These are phyloP conservation scores for Penicillium ucsense DNA, from an alignment of 495 filamentous ascomycete genomes.

Conservation along the genomic window DNA sequence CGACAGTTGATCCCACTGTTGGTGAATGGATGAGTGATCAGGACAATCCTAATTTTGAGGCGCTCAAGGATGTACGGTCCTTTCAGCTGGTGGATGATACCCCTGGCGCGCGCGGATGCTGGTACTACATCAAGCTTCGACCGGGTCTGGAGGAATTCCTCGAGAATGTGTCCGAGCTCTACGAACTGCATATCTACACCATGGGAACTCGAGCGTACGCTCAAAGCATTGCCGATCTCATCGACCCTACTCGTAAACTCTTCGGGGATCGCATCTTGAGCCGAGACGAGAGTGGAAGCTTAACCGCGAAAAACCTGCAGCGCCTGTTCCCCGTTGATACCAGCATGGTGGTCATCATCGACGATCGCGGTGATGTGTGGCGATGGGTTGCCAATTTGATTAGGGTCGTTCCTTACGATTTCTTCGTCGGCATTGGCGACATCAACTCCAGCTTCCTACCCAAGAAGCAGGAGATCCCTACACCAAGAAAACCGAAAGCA, in stretches of 20 bases:
- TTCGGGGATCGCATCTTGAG: constrained; percentile 94
- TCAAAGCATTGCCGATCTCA: constrained; percentile 78
- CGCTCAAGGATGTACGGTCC: constrained; percentile 72
- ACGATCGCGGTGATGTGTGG: constrained; percentile 98
- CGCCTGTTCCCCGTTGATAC: constrained; percentile 93
- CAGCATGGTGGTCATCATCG: constrained; percentile 98
- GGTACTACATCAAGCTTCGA: constrained; percentile 99
- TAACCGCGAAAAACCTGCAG: constrained; percentile 81
- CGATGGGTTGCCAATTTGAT: constrained; percentile 87
- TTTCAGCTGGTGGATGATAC: constrained; percentile 87
- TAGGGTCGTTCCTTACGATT: constrained; percentile 91
- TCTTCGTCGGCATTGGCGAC: constrained; percentile 95
- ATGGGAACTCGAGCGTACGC: constrained; percentile 98
- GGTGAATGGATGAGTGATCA: constrained; percentile 89
- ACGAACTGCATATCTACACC: constrained; percentile 96
- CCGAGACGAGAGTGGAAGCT: constrained; percentile 88
- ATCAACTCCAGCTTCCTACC: constrained; percentile 98
- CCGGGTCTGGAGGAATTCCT: constrained; percentile 82
- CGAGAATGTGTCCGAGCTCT: constrained; percentile 65
- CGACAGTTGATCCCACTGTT: constrained; percentile 92
- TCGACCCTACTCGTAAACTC: constrained; percentile 80
- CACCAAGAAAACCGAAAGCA: constrained; percentile 9
- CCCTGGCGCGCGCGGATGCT: constrained; percentile 61
- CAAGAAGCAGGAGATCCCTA: constrained; percentile 63
- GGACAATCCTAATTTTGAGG: constrained; percentile 81